Evolutionary conservation across 208 protist species (phyloP), one percentile per base, ranked within the genome.

Genomic region (Leishmania martiniquensis): DNA sequence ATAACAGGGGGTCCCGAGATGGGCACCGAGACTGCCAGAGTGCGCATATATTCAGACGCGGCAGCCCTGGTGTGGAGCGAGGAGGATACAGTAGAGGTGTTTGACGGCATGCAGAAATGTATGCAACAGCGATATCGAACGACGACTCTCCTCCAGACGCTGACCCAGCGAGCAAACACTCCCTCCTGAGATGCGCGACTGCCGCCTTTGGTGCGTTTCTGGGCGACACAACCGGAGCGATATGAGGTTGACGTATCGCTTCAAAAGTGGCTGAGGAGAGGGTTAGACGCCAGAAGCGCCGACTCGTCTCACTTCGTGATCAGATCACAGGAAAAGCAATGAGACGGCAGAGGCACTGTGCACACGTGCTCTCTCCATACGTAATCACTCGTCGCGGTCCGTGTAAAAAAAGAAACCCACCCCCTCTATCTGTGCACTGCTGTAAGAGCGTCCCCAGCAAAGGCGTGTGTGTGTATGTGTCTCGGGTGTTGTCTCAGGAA

Each of bases 1-100:
- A 49, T 75, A 17, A 45, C 54, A 9, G 72, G 71, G 0, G 72
- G 37, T 39, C 75, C 72, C 22, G 29, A 39, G 54, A 74, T 39
- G 0, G 72, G 72, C 25, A 29, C 20, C 0, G 78, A 82, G 39
- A 7, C 32, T 13, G 75, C 34, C 42, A 82, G 47, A 4, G 20
- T 25, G 1, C 72, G 78, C 13, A 82, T 2, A 37, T 68, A 68
- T 4, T 60, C 39, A 20, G 72, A 68, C 10, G 51, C 77, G 0
- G 39, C 54, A 1, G 22, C 20, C 32, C 55, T 55, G 2, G 22
- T 1, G 22, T 22, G 70, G 4, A 32, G 34, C 52, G 49, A 22
- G 25, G 52, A 37, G 20, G 17, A 37, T 44, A 2, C 51, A 20
- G 22, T 37, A 29, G 52, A 20, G 37, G 34, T 20, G 20, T 20